Evolutionary conservation across 164 flowering plant genomes (phyloP), one percentile per base, ranked within the genome.

Genomic region (Magnolia officinalis): DNA sequence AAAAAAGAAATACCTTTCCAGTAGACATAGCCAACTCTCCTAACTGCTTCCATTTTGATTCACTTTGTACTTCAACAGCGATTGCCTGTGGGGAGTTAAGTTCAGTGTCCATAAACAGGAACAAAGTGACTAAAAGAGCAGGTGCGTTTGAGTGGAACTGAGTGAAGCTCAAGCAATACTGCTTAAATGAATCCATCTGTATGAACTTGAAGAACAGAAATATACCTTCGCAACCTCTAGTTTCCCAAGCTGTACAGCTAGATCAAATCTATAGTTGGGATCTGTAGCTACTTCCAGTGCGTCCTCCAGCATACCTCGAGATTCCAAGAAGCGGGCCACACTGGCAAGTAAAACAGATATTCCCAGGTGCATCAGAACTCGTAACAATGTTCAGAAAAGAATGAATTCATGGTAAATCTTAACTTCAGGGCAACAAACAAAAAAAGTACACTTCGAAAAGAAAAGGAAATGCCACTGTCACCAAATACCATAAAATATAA

Each of bases 281-380:
- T 94, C 99, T 1, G 97, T 91, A 50, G 99, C 99, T 73, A 96
- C 97, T 86, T 96, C 98, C 66, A 96, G 78, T 26, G 99, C 99
- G 77, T 94, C 96, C 79, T 91, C 98, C 73, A 92, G 76, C 97
- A 90, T 92, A n/a, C 96, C 97, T 55, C 98, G 91, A 24, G 99
- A 90, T 78, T 94, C 99, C 90, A 96, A 81, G 89, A 96, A 96
- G 63, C 81, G 98, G 70, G 99, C 98, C 83, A 96, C 99, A 84
- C 92, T 91, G 63, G 50, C 50, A 67, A 68, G 55, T 26, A 72
- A 75, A 64, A 70, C 16, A 52, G 74, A 67, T 23, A 23, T 58
- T 31, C n/a, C 58, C 23, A 50, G 19, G 65, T 31, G 26, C 82
- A 63, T 26, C 63, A 73, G 65, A 50, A 65, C 26, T 29, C 19